phyloP scores from a whole-genome alignment of 2,329 filamentous ascomycete species.

The Colletotrichum horii region DNA sequence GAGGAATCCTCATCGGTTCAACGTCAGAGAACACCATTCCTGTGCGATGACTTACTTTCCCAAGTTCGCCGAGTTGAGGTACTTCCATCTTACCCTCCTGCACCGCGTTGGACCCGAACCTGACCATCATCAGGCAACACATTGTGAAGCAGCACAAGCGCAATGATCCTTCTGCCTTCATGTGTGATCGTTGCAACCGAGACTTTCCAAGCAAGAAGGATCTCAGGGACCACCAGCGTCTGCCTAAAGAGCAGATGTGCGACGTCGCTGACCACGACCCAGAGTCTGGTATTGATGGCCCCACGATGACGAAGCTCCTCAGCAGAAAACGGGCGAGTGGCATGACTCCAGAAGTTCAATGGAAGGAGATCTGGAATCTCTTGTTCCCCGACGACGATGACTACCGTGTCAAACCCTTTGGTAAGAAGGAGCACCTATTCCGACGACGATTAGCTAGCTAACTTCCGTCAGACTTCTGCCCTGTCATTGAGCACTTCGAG shows the following conservation, averaged over 20 bases:
- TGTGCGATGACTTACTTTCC: slow-evolving; percentile 49
- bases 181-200: slow-evolving; percentile 45
- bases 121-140: slow-evolving; percentile 35
- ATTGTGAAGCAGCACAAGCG: slow-evolving; percentile 49
- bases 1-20: slow-evolving; percentile 49
- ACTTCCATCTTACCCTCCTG: neutral
- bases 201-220: slow-evolving; percentile 43
- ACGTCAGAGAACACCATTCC: slow-evolving; percentile 48
- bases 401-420: slow-evolving; percentile 31
- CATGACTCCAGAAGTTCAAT: slow-evolving; percentile 41
- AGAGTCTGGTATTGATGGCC: slow-evolving; percentile 44
- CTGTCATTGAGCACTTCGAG: slow-evolving; percentile 48
- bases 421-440: slow-evolving; percentile 23
- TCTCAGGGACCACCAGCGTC: slow-evolving; percentile 42
- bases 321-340: slow-evolving; percentile 44
- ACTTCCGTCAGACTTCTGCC: slow-evolving; percentile 37
- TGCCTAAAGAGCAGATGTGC: slow-evolving; percentile 46
- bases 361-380: slow-evolving; percentile 47
- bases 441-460: neutral
- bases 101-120: neutral
- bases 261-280: slow-evolving; percentile 45
- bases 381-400: slow-evolving; percentile 46
- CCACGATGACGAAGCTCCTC: slow-evolving; percentile 43
- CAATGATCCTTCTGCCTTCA: slow-evolving; percentile 43
- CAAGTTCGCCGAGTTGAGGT: slow-evolving; percentile 46